phyloP scores from a whole-genome alignment of 345 rosid species.

The Isatis tinctoria region DNA sequence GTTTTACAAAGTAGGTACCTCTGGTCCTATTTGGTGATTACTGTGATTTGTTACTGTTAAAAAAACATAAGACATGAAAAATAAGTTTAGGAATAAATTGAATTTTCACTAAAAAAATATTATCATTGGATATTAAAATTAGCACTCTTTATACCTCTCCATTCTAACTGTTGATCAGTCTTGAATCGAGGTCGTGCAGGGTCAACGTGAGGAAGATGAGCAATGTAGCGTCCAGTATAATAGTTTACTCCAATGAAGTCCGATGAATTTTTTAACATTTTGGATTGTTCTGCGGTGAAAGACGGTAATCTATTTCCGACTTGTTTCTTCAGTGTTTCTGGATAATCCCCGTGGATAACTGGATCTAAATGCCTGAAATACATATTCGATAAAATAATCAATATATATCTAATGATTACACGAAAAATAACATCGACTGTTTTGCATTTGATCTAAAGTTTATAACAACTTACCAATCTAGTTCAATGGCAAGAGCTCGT shows the following conservation, averaged over 20 bases:
- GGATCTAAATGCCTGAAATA: constrained; percentile 21
- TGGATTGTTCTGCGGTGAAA: constrained; percentile 26
- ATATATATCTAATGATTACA: background rate
- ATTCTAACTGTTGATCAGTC: constrained; percentile 17
- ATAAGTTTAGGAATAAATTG: background rate
- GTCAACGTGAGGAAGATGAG: constrained; percentile 10
- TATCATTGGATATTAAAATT: background rate
- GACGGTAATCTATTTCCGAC: constrained; percentile 15
- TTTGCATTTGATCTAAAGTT: background rate
- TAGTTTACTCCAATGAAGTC: constrained; percentile 28
- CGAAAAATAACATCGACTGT: background rate
- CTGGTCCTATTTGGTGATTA: constrained; percentile 15
- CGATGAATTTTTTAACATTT: constrained; percentile 20
- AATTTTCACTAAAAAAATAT: background rate
- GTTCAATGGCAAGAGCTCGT: constrained; percentile 14
- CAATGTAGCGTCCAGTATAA: background rate
- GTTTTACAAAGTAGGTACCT: background rate
- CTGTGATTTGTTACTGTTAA: constrained; percentile 14
- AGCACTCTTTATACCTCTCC: background rate
- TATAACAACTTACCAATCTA: constrained; percentile 9
- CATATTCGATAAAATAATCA: background rate
- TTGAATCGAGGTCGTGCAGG: constrained; percentile 7
- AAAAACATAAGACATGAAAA: background rate
- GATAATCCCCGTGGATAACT: constrained; percentile 23
- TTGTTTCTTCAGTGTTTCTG: constrained; percentile 9